Percentiles rank a stretch among this genome's conserved stretches.
Conservation (phyloP, 75 land plant genomes). For the Pinus albicaulis region DNA sequence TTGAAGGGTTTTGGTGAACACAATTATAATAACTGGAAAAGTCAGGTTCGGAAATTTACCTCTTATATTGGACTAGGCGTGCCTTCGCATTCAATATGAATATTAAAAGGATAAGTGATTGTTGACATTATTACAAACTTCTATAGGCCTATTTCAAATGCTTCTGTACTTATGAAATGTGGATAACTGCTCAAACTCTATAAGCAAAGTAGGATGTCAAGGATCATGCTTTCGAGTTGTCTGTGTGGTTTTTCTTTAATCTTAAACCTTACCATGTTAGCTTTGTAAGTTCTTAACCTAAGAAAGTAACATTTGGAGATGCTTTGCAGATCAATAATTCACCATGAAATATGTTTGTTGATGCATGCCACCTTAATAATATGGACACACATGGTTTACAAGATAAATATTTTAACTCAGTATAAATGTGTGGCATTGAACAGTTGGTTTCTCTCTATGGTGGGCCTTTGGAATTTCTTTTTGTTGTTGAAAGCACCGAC, state of each 20-base stretch:
- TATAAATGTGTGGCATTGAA: slow-evolving; percentile 4
- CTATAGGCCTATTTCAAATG: background rate
- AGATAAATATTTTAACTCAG: background rate
- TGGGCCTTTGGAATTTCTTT: slow-evolving; percentile 93
- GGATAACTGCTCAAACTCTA: background rate
- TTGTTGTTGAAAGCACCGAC: slow-evolving; percentile 90
- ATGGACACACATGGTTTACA: background rate
- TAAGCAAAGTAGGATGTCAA: background rate
- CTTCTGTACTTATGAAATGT: background rate
- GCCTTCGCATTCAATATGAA: background rate
- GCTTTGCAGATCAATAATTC: background rate
- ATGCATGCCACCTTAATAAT: background rate
- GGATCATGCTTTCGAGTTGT: background rate
- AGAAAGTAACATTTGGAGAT: background rate
- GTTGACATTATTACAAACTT: background rate
- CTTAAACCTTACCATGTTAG: background rate
- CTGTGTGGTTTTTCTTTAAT: background rate
- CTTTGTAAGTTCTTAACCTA: background rate
- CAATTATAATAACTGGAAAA: slow-evolving; percentile 92
- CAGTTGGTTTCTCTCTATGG: slow-evolving; percentile 98
- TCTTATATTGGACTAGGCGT: background rate
- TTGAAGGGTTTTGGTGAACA: slow-evolving; percentile 98
- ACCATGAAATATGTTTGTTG: background rate
- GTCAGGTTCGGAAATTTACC: slow-evolving; percentile 58
- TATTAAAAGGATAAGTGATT: background rate